These are phyloP conservation scores for Phylloporus gajari DNA, from an alignment of 1,284 basidiomycete genomes.

Conservation along the genomic window DNA sequence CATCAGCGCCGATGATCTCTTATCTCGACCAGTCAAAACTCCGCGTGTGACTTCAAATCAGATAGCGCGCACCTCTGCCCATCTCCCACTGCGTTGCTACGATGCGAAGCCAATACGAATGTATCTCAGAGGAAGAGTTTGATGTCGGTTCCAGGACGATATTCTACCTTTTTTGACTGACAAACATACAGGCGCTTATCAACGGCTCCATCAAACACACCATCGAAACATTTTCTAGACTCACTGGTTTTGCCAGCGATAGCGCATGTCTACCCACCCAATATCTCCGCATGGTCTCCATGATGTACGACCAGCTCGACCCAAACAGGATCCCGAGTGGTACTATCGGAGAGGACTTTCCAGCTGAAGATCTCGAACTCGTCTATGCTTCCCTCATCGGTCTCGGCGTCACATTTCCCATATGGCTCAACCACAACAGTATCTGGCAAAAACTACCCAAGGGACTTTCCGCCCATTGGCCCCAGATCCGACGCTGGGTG, in stretches of 20 bases:
- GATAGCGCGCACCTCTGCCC: not conserved
- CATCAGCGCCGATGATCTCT: too few species aligned
- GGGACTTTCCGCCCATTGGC: slow-evolving; percentile 30
- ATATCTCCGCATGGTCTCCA: slow-evolving; percentile 34
- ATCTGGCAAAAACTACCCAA: slow-evolving; percentile 27
- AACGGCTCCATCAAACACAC: slow-evolving; percentile 21
- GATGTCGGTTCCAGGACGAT: slow-evolving; percentile 21
- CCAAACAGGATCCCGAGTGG: slow-evolving; percentile 30
- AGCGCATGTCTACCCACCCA: slow-evolving; percentile 29
- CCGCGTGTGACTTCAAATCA: slow-evolving; percentile 17
- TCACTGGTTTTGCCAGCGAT: slow-evolving; percentile 28
- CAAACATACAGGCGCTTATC: slow-evolving; percentile 26
- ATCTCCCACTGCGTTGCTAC: not conserved
- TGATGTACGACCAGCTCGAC: slow-evolving; percentile 36
- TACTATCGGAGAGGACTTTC: slow-evolving; percentile 11
- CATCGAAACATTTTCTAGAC: slow-evolving; percentile 23
- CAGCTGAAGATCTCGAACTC: slow-evolving; percentile 23
- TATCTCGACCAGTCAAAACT: too few species aligned
- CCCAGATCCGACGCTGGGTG: slow-evolving; percentile 39
- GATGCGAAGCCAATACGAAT: not conserved
- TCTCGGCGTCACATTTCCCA: slow-evolving; percentile 34
- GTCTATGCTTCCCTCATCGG: slow-evolving; percentile 26
- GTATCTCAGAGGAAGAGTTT: slow-evolving; percentile 27
- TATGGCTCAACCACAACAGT: slow-evolving; percentile 35
- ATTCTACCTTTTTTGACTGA: not conserved